These are phyloP conservation scores for Candida oleophila DNA, from an alignment of 805 yeast genomes.

Conservation along the genomic window DNA sequence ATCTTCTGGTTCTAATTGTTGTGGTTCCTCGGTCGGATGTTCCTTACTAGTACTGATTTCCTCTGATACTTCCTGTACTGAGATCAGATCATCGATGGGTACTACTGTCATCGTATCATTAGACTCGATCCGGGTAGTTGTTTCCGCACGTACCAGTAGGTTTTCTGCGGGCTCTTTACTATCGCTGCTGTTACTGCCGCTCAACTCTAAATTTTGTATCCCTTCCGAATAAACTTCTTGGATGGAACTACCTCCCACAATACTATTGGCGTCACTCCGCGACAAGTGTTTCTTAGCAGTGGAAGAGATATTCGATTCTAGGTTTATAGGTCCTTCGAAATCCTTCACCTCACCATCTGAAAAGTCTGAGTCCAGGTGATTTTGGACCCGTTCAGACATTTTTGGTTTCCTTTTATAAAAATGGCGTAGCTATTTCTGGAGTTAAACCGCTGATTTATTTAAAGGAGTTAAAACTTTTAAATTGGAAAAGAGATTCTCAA, in stretches of 20 bases:
- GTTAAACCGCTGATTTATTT: too few species aligned
- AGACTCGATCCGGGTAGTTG: too few species aligned
- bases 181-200: too few species aligned
- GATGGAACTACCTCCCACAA: conserved; percentile 51
- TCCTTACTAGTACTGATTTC: not conserved
- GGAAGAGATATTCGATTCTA: not conserved
- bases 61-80: conserved; percentile 12
- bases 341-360: not conserved
- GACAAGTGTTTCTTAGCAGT: conserved; percentile 12
- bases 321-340: not conserved
- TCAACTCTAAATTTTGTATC: not conserved
- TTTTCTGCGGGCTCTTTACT: too few species aligned
- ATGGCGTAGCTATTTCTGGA: too few species aligned
- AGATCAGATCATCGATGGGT: conserved; percentile 19
- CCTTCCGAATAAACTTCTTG: conserved; percentile 9
- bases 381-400: not conserved
- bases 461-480: too few species aligned
- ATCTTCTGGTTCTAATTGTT: conserved; percentile 9
- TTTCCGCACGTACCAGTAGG: not conserved
- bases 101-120: conserved; percentile 3
- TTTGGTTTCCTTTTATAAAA: too few species aligned
- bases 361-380: not conserved
- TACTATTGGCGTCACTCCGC: conserved; percentile 39
- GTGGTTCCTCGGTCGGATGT: not conserved
- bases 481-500: too few species aligned